Base-by-base conservation (phyloP, 345 rosid genomes). In the Orychophragmus violaceus region DNA sequence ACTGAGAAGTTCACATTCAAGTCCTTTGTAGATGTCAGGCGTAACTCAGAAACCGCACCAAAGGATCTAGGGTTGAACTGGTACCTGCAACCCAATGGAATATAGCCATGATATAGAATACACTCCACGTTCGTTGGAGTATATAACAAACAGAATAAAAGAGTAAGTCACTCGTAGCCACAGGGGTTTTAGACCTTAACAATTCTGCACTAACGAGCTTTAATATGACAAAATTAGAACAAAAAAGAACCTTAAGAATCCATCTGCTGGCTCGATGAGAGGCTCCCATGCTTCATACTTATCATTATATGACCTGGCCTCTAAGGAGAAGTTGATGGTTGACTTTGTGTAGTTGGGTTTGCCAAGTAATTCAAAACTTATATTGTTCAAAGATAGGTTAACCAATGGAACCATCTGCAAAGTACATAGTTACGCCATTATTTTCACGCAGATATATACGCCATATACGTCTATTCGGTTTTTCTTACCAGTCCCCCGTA, bases 241-340 rank as follows among this genome's bases (percentile, higher is more conserved):
- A 16, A 18, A 9, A 45, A 27, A 18, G 48, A 77, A 92, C 98
- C 98, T 83, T 56, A 92, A 65, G 60, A 84, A 86, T 54, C 85
- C 93, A 28, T 89, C 97, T 7, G 86, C 85, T 52, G 95, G 85
- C 83, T 94, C 99, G 68, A 90, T 77, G 70, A 94, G 82, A 37
- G 99, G 99, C 75, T 94, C 99, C 99, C 97, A 94, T 9, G 91
- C 74, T 76, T 94, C 96, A 63, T 81, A 81, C 75, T 88, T 94
- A 72, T 94, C 99, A 76, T 87, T 94, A 68, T 88, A 90, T 70
- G 97, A 94, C 79, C 97, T 85, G 16, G 85, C 92, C 75, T 82
- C 87, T 68, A 88, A 80, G 63, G 95, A 90, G 76, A 90, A 88
- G 79, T 75, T 80, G 78, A 86, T 78, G 39, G 95, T 77, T 53